Conservation (phyloP, 305 asterid genomes). For the Stenogyne calaminthoides region DNA sequence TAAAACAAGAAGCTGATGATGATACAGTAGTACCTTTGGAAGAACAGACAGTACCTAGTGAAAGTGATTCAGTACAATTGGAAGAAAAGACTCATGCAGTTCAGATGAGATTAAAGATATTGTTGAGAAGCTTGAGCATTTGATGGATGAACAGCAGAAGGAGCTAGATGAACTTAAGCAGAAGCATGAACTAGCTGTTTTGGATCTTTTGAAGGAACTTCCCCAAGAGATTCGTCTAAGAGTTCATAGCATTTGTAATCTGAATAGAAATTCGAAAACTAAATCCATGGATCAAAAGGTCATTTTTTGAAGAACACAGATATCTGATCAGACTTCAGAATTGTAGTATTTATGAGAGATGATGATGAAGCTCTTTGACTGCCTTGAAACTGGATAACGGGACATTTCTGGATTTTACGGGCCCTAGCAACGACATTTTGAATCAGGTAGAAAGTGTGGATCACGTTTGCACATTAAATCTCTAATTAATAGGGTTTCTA, state of each 20-base stretch:
- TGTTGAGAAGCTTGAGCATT: conserved; percentile 65
- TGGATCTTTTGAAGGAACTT: conserved; percentile 56
- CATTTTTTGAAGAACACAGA: neutral
- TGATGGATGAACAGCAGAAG: conserved; percentile 62
- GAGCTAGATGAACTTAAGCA: conserved; percentile 69
- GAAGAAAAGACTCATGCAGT: conserved; percentile 37
- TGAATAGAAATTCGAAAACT: conserved; percentile 36
- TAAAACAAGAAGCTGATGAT: conserved; percentile 28
- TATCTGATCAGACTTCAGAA: conserved; percentile 34
- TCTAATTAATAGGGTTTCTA: conserved; percentile 28
- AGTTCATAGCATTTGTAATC: conserved; percentile 52
- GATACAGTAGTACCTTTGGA: conserved; percentile 24
- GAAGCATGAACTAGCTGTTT: conserved; percentile 70
- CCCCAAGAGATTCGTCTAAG: conserved; percentile 54
- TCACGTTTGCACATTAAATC: conserved; percentile 26
- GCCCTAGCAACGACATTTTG: conserved; percentile 26
- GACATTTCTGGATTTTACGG: conserved; percentile 19
- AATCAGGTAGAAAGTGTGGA: conserved; percentile 25
- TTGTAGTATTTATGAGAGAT: conserved; percentile 38
- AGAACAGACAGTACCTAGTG: conserved; percentile 26
- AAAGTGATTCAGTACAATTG: conserved; percentile 24
- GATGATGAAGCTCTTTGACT: conserved; percentile 23
- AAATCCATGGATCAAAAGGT: conserved; percentile 34
- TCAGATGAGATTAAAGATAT: conserved; percentile 40
- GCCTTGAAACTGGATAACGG: conserved; percentile 14